Conservation (phyloP, 345 rosid genomes). For the Arabidopsis thaliana region DNA sequence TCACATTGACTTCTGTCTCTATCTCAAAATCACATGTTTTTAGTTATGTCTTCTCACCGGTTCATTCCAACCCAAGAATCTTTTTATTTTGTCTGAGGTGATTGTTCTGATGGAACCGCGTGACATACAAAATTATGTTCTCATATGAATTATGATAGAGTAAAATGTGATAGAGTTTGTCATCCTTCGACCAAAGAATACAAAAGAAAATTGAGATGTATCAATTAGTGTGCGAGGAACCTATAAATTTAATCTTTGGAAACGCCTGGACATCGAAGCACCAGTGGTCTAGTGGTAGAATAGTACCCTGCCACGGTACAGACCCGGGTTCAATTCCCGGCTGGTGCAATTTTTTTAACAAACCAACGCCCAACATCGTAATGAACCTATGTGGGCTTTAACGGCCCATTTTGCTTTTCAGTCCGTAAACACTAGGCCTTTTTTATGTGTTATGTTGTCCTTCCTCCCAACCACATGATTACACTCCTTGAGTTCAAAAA, state of each 20-base stretch:
- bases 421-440: neutral
- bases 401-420: slow-evolving; percentile 13
- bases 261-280: neutral
- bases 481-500: neutral
- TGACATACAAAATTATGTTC: neutral
- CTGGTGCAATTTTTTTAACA: slow-evolving; percentile 25
- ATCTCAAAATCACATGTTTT: slow-evolving; percentile 32
- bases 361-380: neutral
- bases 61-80: slow-evolving; percentile 32
- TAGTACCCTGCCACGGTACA: slow-evolving; percentile 77
- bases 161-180: slow-evolving; percentile 9
- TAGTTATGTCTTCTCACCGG: slow-evolving; percentile 37
- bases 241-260: fast-evolving
- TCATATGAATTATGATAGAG: no score
- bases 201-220: neutral
- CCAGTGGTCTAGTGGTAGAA: slow-evolving; percentile 56
- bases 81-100: slow-evolving; percentile 35
- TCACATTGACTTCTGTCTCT: slow-evolving; percentile 44
- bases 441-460: neutral
- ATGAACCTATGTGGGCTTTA: slow-evolving; percentile 5
- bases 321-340: slow-evolving; percentile 76
- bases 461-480: neutral
- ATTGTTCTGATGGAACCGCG: slow-evolving; percentile 25
- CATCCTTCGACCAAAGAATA: neutral
- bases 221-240: neutral